These are phyloP conservation scores for Oldenlandia corymbosa DNA, from an alignment of 257 asterid species.

Conservation along the genomic window DNA sequence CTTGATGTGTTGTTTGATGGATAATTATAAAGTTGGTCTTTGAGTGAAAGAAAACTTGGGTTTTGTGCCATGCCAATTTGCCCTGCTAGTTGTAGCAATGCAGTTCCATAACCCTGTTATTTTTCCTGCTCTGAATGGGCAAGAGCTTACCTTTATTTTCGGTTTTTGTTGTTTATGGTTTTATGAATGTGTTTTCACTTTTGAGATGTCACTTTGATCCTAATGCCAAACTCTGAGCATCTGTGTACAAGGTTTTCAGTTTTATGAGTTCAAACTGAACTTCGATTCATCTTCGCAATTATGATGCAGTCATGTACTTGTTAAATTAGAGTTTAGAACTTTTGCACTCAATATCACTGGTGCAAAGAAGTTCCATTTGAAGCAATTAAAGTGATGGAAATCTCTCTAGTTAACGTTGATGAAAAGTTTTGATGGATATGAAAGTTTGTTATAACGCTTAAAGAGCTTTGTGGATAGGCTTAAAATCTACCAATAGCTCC, in stretches of 20 bases:
- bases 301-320: not conserved
- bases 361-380: not conserved
- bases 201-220: not conserved
- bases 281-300: not conserved
- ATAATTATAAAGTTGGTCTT: not conserved
- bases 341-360: not conserved
- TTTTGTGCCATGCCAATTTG: not conserved
- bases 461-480: no score
- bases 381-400: not conserved
- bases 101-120: slow-evolving; percentile 6
- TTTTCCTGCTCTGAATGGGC: not conserved
- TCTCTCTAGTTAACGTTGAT: not conserved
- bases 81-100: not conserved
- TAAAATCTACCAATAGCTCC: not conserved
- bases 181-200: not conserved
- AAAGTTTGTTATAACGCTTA: no score
- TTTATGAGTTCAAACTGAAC: not conserved
- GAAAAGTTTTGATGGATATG: not conserved
- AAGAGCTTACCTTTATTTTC: not conserved
- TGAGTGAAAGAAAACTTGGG: not conserved
- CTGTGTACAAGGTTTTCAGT: not conserved
- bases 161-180: not conserved
- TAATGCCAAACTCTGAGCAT: not conserved
- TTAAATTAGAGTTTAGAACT: not conserved
- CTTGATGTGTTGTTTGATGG: not conserved